These are phyloP conservation scores for Daucus carota DNA, from an alignment of 129 eudicot species.

Conservation along the genomic window DNA sequence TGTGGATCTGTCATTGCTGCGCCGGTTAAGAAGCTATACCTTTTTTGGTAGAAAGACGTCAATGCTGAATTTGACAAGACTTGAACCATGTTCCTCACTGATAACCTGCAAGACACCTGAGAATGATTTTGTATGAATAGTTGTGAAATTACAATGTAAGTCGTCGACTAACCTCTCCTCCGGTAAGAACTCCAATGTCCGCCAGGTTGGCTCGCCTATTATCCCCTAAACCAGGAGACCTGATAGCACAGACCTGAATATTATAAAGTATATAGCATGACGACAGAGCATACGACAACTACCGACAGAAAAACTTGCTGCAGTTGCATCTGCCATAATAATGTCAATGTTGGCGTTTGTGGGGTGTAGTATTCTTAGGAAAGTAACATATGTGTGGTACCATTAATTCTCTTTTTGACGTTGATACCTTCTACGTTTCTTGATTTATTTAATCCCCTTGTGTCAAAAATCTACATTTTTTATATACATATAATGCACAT, in stretches of 20 bases:
- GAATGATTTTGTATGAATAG: slow-evolving; percentile 7
- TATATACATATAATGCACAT: neutral
- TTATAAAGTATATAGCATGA: neutral
- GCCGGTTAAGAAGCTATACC: slow-evolving; percentile 33
- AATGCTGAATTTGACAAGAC: slow-evolving; percentile 55
- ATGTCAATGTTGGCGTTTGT: no score
- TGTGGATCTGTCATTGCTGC: slow-evolving; percentile 14
- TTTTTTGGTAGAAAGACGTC: slow-evolving; percentile 75
- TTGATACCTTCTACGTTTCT: neutral
- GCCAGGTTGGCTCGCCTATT: slow-evolving; percentile 86
- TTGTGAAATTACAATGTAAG: slow-evolving; percentile 4
- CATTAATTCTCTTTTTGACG: no score
- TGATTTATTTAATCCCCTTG: neutral
- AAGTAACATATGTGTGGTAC: no score
- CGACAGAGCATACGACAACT: neutral
- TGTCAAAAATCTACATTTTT: neutral
- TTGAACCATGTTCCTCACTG: slow-evolving; percentile 69
- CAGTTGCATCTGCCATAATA: no score
- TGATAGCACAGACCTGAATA: slow-evolving; percentile 86
- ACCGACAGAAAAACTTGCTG: neutral
- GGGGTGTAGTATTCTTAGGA: no score
- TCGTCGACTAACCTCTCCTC: slow-evolving; percentile 72
- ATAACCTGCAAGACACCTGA: slow-evolving; percentile 47
- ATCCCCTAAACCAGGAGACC: slow-evolving; percentile 99
- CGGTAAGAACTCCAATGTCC: slow-evolving; percentile 87